Base-by-base conservation (phyloP, 306 rosid species). In the Boehmeria nivea region DNA sequence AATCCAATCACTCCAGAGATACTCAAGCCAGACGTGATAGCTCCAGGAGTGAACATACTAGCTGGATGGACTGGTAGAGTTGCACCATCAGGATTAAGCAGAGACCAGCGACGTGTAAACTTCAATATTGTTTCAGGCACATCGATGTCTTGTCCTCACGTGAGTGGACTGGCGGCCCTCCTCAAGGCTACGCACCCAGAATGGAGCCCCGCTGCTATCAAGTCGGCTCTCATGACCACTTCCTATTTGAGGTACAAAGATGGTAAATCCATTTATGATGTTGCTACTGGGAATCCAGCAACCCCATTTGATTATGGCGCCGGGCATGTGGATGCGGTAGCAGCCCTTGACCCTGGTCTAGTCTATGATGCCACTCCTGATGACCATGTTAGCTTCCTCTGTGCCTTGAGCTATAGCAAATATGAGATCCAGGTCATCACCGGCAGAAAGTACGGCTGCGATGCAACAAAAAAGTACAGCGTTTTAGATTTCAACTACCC, bases 221-320 rank as follows among this genome's bases (percentile, higher is more conserved):
- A 61, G 60, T 83, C 97, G 28, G 97, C 93, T 23, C 81, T 89
- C 58, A 81, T 89, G 97, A 89, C 95, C 66, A 89, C 97, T 31
- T 66, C 97, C 15, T 89, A 83, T 72, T 54, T 73, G 27, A 61
- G 75, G 28, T 78, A 80, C 78, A 85, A 75, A 71, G 67, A 48
- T 64, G 95, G 93, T 1, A 48, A 73, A 57, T 17, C 74, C 56
- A 48, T 89, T 38, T 8, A 14, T 60, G 97, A 85, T 61, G 12
- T 71, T 0, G 78, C 78, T 44, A 77, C 74, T 1, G 89, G 85
- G 33, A 50, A 40, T 8, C 62, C 84, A 0, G 78, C 94, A 17
- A 81, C 94, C 1, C 85, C 97, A 1, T 79, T 75, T 38, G 95
- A 86, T 56, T 71, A 63, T 37, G 97, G 95, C 1, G 85, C 95